phyloP scores from a whole-genome alignment of 164 flowering plant species.

The Pachysandra terminalis region DNA sequence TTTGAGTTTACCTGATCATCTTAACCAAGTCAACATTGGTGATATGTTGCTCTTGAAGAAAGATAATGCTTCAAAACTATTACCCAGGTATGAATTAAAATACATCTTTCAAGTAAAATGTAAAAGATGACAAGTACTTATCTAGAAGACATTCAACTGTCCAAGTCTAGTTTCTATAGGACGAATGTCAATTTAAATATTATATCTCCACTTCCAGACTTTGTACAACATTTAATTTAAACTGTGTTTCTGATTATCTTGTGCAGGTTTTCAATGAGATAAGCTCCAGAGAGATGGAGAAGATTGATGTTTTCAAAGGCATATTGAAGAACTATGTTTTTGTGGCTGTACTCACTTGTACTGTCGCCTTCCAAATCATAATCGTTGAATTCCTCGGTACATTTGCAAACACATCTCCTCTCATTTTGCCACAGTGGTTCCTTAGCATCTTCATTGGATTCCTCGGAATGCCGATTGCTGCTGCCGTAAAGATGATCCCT shows the following conservation, averaged over 20 bases:
- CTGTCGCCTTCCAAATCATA: conserved; percentile 72
- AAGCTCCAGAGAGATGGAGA: conserved; percentile 93
- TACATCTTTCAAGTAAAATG: too few relatives aligned
- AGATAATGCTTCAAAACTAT: too few relatives aligned
- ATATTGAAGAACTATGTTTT: conserved; percentile 80
- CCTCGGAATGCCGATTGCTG: conserved; percentile 91
- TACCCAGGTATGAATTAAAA: too few relatives aligned
- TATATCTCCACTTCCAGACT: not conserved
- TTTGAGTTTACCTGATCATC: too few relatives aligned
- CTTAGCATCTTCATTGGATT: conserved; percentile 66
- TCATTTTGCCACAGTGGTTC: conserved; percentile 67
- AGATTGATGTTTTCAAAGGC: conserved; percentile 77
- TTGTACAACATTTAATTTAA: not conserved
- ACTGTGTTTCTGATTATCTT: conserved; percentile 3
- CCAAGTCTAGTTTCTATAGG: not conserved
- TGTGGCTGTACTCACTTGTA: conserved; percentile 59
- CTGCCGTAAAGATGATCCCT: conserved; percentile 78
- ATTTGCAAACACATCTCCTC: conserved; percentile 84
- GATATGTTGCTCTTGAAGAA: too few relatives aligned
- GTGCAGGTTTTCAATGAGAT: conserved; percentile 91
- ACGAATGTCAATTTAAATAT: too few relatives aligned
- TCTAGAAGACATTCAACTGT: too few relatives aligned
- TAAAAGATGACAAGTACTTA: too few relatives aligned
- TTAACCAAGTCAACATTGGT: too few relatives aligned
- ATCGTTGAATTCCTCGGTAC: conserved; percentile 76